Base-by-base conservation (phyloP, 176 grass and related monocot genomes). In the Elaeis guineensis region DNA sequence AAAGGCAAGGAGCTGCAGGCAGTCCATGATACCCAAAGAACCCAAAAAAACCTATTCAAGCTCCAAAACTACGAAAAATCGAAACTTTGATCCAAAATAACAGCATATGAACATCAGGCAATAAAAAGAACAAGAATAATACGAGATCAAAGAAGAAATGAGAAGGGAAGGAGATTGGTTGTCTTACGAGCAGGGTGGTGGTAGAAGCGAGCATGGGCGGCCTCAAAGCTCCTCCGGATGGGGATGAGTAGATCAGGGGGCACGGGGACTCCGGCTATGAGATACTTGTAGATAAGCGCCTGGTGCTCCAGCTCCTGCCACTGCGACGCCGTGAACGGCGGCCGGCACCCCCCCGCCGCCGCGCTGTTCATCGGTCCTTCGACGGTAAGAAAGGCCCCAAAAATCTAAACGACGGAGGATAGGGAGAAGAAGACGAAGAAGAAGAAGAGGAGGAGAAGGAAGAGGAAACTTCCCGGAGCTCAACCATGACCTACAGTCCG, bases 231-330 rank as follows among this genome's bases (percentile, higher is more conserved):
- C 59, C 72, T 80, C 29, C 87, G 84, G 66, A 89, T 76, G 54
- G 87, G 87, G 66, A 89, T 67, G 66, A 98, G 85, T 66, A 98
- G 93, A 85, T 98, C 93, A 25, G 81, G 79, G 16, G 93, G 93
- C 69, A 98, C 87, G 19, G 93, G 93, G 6, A 89, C 84, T 51
- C 93, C 87, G 5, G 93, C 87, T 76, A 92, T 92, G 61, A 98
- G 69, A 49, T 98, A 98, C 88, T 98, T 98, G 70, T 76, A 83
- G 14, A 98, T 92, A 53, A 98, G 88, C 54, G 93, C 93, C 69
- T 98, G 93, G 63, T 98, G 93, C 84, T 98, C 93, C 30, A 98
- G 93, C 69, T 98, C 93, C 17, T 80, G 78, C 93, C 93, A 98
- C 79, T 98, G 93, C 28, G 93, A 62, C 29, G 84, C 81, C 49